Conservation (phyloP, 1,284 basidiomycete genomes). For the Cystobasidium pallidum region DNA sequence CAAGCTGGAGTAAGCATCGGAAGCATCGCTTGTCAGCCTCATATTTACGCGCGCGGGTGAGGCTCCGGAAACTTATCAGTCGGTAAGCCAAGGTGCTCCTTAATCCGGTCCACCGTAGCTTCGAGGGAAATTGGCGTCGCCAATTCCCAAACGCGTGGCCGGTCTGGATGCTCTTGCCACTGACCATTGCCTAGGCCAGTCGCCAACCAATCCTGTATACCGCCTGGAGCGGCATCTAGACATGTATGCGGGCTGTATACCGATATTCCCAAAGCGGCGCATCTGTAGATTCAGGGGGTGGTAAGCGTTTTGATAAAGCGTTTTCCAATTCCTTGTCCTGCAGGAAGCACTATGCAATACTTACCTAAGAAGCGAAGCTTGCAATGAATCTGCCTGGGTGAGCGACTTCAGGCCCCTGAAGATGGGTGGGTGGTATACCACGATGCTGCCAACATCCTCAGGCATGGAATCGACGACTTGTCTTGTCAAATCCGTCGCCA, state of each 20-base stretch:
- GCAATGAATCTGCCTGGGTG: conserved; percentile 34
- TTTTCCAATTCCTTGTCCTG: not conserved
- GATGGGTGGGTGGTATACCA: conserved; percentile 45
- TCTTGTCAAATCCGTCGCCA: conserved; percentile 40
- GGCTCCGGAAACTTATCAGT: conserved; percentile 31
- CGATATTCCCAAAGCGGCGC: conserved; percentile 33
- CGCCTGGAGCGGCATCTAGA: conserved; percentile 41
- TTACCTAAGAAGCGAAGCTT: conserved; percentile 36
- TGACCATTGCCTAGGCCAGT: conserved; percentile 39
- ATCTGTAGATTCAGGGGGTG: conserved; percentile 5
- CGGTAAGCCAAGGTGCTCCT: conserved; percentile 40
- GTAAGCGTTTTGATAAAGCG: conserved; percentile 3
- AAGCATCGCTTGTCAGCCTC: not conserved
- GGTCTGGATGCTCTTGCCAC: conserved; percentile 35
- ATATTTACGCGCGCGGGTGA: not conserved
- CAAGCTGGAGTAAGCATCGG: conserved; percentile 27
- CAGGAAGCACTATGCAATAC: not conserved
- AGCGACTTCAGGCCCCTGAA: conserved; percentile 44
- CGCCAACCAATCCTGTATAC: conserved; percentile 45
- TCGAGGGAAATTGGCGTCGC: conserved; percentile 20
- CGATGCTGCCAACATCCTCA: conserved; percentile 34
- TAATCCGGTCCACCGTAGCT: conserved; percentile 31
- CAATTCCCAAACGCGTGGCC: conserved; percentile 35
- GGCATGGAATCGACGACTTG: conserved; percentile 39
- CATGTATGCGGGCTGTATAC: conserved; percentile 45